These are phyloP conservation scores for Wickerhamomyces sp. DNA, from an alignment of 1,139 yeast species.

Conservation along the genomic window DNA sequence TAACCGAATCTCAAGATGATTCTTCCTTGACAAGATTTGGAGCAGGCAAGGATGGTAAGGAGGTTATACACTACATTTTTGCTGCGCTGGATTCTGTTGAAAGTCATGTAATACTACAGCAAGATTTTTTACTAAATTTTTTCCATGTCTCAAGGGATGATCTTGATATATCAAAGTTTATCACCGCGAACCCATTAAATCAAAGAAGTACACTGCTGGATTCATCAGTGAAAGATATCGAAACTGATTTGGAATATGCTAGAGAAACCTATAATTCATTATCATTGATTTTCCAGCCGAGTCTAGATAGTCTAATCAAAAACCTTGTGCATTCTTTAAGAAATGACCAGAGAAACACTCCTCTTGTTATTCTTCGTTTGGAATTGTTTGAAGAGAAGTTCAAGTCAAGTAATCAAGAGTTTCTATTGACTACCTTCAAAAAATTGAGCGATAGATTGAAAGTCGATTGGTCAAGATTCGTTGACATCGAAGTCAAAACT, in stretches of 20 bases:
- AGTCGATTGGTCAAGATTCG: constrained; percentile 55
- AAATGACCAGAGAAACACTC: constrained; percentile 35
- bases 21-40: neutral
- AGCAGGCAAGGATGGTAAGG: neutral
- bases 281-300: constrained; percentile 51
- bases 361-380: constrained; percentile 38
- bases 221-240: constrained; percentile 34
- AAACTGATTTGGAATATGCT: constrained; percentile 50
- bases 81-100: constrained; percentile 31
- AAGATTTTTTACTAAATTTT: constrained; percentile 57
- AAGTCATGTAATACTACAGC: constrained; percentile 50
- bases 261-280: constrained; percentile 49
- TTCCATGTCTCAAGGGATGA: constrained; percentile 58
- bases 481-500: constrained; percentile 49
- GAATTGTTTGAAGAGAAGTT: constrained; percentile 34
- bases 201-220: constrained; percentile 12
- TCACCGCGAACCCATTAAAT: constrained; percentile 28
- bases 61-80: constrained; percentile 8
- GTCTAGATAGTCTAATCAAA: constrained; percentile 39
- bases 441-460: constrained; percentile 50
- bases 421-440: constrained; percentile 47
- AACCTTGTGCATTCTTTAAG: constrained; percentile 31
- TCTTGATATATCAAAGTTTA: constrained; percentile 44
- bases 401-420: constrained; percentile 63
- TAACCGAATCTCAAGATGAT: constrained; percentile 15